Conservation (phyloP, 257 asterid species). For the Anisodus acutangulus region DNA sequence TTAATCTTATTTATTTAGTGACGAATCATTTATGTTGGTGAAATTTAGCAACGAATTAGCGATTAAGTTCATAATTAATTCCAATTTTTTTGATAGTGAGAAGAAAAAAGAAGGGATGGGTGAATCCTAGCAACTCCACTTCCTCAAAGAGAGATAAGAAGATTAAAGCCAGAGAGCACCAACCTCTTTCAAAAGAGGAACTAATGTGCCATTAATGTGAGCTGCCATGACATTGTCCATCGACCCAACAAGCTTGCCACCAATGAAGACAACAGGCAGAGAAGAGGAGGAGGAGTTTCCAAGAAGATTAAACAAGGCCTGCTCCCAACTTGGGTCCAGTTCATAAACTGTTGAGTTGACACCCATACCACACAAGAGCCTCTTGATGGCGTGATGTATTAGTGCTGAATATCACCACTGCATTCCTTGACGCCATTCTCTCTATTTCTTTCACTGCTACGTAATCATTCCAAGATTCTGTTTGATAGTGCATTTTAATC, state of each 20-base stretch:
- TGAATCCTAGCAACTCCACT: not conserved
- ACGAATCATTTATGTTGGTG: too few relatives aligned
- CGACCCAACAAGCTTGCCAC: constrained; percentile 40
- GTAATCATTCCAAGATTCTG: constrained; percentile 3
- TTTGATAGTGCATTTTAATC: not conserved
- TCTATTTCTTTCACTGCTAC: constrained; percentile 1
- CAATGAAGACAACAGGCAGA: constrained; percentile 40
- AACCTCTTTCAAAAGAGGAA: constrained; percentile 40
- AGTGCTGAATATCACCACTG: constrained; percentile 40
- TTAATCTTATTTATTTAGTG: too few relatives aligned
- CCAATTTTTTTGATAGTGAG: too few relatives aligned
- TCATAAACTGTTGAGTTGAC: constrained; percentile 38
- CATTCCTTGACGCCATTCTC: constrained; percentile 36
- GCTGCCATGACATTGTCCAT: constrained; percentile 41
- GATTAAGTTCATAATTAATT: too few relatives aligned
- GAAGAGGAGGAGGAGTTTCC: constrained; percentile 8
- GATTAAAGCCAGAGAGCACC: constrained; percentile 44
- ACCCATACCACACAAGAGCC: constrained; percentile 42
- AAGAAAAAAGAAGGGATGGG: not conserved
- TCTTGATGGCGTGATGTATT: constrained; percentile 38
- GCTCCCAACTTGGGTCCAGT: constrained; percentile 33
- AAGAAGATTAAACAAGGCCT: constrained; percentile 25
- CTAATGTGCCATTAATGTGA: constrained; percentile 40
- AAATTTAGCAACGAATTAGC: too few relatives aligned
- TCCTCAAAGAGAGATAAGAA: not conserved